Evolutionary conservation across 345 rosid genomes (phyloP), one percentile per base, ranked within the genome.

Genomic region (Durio zibethinus): DNA sequence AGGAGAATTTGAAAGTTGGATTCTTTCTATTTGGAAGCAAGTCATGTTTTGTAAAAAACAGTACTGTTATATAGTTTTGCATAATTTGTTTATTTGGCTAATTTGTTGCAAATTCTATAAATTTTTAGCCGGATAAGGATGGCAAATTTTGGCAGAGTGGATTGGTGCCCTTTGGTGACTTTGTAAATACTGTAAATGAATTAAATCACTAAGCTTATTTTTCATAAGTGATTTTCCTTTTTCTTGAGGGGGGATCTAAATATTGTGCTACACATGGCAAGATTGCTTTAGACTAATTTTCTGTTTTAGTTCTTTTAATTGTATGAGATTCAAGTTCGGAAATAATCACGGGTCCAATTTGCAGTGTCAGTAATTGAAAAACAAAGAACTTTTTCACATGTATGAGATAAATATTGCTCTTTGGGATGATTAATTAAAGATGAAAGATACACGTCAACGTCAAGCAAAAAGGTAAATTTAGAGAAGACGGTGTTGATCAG

Each of bases 1-100:
- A 33, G 72, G 59, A 76, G 70, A 29, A 64, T 59, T 80, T 6
- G 73, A 66, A 66, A 74, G 79, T 76, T 74, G 72, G 48, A 67
- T 73, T 56, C 72, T 65, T 84, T 80, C 77, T 54, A 54, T 18
- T 2, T 62, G 52, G 61, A 78, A 75, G 71, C 66, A 48, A 54
- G 76, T 80, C 61, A 16, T 50, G 21, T 77, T 60, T 72, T 35
- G 20, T n/a, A 2, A 53, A 15, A 64, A 72, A 47, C 7, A 59
- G 40, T 18, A 20, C 14, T 76, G 1, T 50, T 15, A 29, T 10
- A 33, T 20, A 11, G 25, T 43, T 45, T 53, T 16, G 16, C 59
- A 40, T 45, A 29, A 47, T 71, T 75, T 36, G 27, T 66, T 56
- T 65, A 43, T 65, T 53, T 43, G 70, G 45, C 21, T 73, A 73